Percentiles rank a stretch among this genome's conserved stretches.
These are phyloP conservation scores for Prototheca wickerhamii DNA, from an alignment of 163 green algal species.

Conservation along the genomic window DNA sequence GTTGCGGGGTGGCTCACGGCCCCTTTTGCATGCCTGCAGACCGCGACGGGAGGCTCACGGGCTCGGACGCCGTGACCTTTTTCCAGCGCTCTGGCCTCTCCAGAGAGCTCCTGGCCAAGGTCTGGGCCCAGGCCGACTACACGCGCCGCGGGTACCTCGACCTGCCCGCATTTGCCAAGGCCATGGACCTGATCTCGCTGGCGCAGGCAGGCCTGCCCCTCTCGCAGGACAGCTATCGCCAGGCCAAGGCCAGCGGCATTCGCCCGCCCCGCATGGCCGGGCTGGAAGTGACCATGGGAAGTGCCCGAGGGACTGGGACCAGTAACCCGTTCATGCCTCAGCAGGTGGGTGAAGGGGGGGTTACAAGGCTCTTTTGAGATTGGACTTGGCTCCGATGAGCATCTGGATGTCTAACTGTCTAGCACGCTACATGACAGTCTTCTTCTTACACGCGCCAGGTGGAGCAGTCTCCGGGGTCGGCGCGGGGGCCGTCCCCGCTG, in stretches of 20 bases:
- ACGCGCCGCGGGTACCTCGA: constrained; percentile 72
- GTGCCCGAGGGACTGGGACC: too few relatives aligned
- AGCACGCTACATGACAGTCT: too few relatives aligned
- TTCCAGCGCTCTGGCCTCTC: constrained; percentile 73
- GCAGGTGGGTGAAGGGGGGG: too few relatives aligned
- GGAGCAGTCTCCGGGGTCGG: too few relatives aligned
- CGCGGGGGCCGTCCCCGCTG: too few relatives aligned
- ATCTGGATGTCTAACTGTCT: too few relatives aligned
- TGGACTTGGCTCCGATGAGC: too few relatives aligned
- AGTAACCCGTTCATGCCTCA: too few relatives aligned
- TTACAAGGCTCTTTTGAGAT: too few relatives aligned
- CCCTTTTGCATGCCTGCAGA: too few relatives aligned
- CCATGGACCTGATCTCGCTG: constrained; percentile 84
- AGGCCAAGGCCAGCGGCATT: constrained; percentile 12
- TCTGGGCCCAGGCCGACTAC: constrained; percentile 57
- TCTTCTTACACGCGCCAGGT: too few relatives aligned
- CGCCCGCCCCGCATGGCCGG: constrained; percentile 15
- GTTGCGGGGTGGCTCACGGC: too few relatives aligned
- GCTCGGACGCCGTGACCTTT: constrained; percentile 73
- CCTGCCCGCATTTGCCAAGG: constrained; percentile 60
- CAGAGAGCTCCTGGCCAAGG: constrained; percentile 57
- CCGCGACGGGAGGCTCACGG: constrained; percentile 43
- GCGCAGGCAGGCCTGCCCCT: constrained; percentile 52
- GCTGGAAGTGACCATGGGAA: constrained; percentile 3
- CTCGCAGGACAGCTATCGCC: constrained; percentile 31